A percentile compares a stretch with the other conserved stretches of the same genome.
Conservation (phyloP, 108 stramenopile genomes). For the Pseudonitzschia pungens region DNA sequence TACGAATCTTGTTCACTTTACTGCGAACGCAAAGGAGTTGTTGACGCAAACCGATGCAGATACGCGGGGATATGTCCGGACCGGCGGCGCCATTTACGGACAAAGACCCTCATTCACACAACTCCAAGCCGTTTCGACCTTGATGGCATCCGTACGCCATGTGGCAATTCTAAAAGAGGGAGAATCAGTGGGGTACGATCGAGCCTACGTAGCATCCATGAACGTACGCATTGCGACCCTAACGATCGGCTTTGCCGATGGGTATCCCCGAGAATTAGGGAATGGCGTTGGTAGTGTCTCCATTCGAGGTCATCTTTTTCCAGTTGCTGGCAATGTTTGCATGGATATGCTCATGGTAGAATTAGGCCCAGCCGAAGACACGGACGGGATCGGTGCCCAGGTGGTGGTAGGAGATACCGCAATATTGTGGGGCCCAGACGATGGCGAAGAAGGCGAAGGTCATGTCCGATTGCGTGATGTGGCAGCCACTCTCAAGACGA, state of each 20-base stretch:
- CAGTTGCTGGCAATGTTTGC: slow-evolving; percentile 79
- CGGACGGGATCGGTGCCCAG: slow-evolving; percentile 36
- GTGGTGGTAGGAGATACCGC: slow-evolving; percentile 66
- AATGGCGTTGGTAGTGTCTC: slow-evolving; percentile 60
- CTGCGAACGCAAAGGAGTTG: slow-evolving; percentile 41
- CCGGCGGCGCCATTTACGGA: slow-evolving; percentile 73
- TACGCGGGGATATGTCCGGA: slow-evolving; percentile 60
- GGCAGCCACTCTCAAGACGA: slow-evolving; percentile 53
- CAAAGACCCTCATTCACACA: slow-evolving; percentile 65
- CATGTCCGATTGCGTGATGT: slow-evolving; percentile 53
- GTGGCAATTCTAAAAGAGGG: slow-evolving; percentile 58
- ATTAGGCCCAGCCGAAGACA: slow-evolving; percentile 51
- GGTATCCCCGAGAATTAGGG: slow-evolving; percentile 69
- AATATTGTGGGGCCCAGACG: slow-evolving; percentile 65
- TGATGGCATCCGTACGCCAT: slow-evolving; percentile 64
- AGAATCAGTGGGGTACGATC: slow-evolving; percentile 76
- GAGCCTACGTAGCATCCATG: slow-evolving; percentile 55
- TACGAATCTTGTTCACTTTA: slow-evolving; percentile 50
- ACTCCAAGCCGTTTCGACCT: slow-evolving; percentile 53
- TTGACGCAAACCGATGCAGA: slow-evolving; percentile 46
- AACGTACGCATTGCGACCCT: slow-evolving; percentile 66
- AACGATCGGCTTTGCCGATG: slow-evolving; percentile 79
- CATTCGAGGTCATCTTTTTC: slow-evolving; percentile 54
- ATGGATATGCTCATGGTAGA: slow-evolving; percentile 87
- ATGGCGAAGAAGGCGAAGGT: slow-evolving; percentile 51